Base-by-base conservation (phyloP, 495 filamentous ascomycete species). In the Astrothelium macrocarpum region DNA sequence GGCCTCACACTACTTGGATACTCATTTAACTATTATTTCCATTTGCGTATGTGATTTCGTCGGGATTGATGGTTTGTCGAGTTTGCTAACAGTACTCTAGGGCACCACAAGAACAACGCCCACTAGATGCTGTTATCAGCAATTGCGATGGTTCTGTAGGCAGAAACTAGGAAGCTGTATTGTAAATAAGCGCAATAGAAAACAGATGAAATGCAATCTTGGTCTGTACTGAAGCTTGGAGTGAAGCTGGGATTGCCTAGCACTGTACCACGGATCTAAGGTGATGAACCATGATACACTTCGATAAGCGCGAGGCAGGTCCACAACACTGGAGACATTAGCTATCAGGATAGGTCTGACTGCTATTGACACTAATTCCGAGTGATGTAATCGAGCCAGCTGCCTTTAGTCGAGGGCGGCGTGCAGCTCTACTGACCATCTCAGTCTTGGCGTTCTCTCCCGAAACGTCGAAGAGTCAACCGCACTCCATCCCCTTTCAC, bases 41-140 rank as follows among this genome's bases (percentile, higher is more conserved):
- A 99, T 79, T 84, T 97, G 68, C 91, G 94, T 98, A 86, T 75
- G 90, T 56, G 49, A 26, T 10, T 9, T 56, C 2, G 3, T 5
- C 83, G 63, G 67, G 63, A 49, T 31, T 12, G 2, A 18, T 14
- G 28, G 45, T 53, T 28, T n/a, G 32, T 4, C 10, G 39, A 42
- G 11, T 12, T n/a, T 42, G 74, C 75, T 79, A 66, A 80, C 68
- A 60, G 36, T 32, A 65, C 28, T 59, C 43, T 69, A 97, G 93
- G 93, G 67, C 91, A 96, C 83, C 91, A 96, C 88, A 97, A 97
- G 88, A 96, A 97, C 86, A 91, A 97, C 75, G 88, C 90, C 69
- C 93, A 97, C 82, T 97, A 92, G 82, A 56, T n/a, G 32, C 36
- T 32, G 73, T 68, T 66, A 62, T 1, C 23, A 25, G 63, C 56